Percentiles rank a stretch among this genome's conserved stretches.
phyloP scores from a whole-genome alignment of 306 rosid species.

The Trifolium dubium region DNA sequence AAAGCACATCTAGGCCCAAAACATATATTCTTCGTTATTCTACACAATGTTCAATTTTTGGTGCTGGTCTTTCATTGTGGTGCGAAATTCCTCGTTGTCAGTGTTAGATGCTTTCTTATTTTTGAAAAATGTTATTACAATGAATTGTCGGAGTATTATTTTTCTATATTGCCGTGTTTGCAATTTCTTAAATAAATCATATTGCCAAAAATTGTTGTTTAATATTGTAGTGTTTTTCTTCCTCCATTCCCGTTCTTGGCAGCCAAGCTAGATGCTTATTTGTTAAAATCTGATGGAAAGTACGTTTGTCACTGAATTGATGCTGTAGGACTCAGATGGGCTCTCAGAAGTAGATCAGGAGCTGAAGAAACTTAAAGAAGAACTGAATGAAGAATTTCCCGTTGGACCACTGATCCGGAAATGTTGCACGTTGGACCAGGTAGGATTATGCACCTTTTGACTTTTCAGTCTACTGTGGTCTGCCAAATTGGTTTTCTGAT shows the following conservation, averaged over 20 bases:
- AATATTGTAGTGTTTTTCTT: slow-evolving; percentile 17
- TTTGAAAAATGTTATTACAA: slow-evolving; percentile 4
- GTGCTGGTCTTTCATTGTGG: slow-evolving; percentile 8
- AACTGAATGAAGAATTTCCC: slow-evolving; percentile 77
- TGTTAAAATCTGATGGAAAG: slow-evolving; percentile 14
- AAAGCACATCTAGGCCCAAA: slow-evolving; percentile 6
- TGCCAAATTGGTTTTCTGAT: slow-evolving; percentile 29
- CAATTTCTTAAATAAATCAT: slow-evolving; percentile 6
- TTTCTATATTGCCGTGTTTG: slow-evolving; percentile 17
- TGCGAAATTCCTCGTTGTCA: not conserved
- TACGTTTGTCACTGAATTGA: slow-evolving; percentile 41
- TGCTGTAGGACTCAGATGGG: slow-evolving; percentile 73
- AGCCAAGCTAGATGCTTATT: slow-evolving; percentile 33
- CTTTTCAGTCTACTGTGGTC: slow-evolving; percentile 27
- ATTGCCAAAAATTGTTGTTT: slow-evolving; percentile 8
- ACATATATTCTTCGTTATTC: slow-evolving; percentile 12
- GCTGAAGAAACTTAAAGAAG: slow-evolving; percentile 82
- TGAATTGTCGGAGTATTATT: slow-evolving; percentile 5
- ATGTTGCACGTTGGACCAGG: slow-evolving; percentile 96
- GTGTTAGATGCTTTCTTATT: slow-evolving; percentile 13
- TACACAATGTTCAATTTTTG: slow-evolving; percentile 20
- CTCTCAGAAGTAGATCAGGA: slow-evolving; percentile 77
- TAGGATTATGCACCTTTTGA: slow-evolving; percentile 35
- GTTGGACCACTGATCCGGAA: slow-evolving; percentile 86
- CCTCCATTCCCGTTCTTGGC: slow-evolving; percentile 29